Conservation (phyloP, 1,284 basidiomycete species). For the Sporisorium iseilematis-ciliati region DNA sequence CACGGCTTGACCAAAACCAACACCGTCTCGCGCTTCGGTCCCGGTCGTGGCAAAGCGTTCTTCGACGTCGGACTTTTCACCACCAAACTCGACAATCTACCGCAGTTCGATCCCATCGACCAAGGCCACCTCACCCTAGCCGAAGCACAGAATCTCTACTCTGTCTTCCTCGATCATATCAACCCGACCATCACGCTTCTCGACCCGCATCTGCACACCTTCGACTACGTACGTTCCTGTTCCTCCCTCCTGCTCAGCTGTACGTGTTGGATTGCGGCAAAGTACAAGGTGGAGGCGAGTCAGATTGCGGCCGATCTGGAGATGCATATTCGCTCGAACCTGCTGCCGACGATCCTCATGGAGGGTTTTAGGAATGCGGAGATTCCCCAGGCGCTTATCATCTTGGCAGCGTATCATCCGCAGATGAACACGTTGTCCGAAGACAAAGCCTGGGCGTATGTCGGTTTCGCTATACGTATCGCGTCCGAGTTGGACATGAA, state of each 20-base stretch:
- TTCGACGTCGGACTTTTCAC: slow-evolving; percentile 49
- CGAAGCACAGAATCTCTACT: slow-evolving; percentile 41
- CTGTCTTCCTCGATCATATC: slow-evolving; percentile 47
- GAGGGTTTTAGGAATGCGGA: slow-evolving; percentile 50
- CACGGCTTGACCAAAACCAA: slow-evolving; percentile 26
- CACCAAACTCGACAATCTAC: slow-evolving; percentile 45
- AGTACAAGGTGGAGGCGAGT: slow-evolving; percentile 39
- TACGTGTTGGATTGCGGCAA: slow-evolving; percentile 52
- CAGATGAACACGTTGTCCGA: slow-evolving; percentile 48
- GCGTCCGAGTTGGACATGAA: slow-evolving; percentile 58
- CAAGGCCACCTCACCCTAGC: slow-evolving; percentile 37
- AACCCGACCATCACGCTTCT: slow-evolving; percentile 55
- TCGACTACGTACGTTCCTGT: slow-evolving; percentile 45
- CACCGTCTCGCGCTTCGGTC: slow-evolving; percentile 41
- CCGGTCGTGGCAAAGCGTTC: slow-evolving; percentile 47
- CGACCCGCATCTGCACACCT: slow-evolving; percentile 55
- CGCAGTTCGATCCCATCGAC: slow-evolving; percentile 52
- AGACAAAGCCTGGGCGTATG: slow-evolving; percentile 52
- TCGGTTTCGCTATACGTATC: slow-evolving; percentile 53
- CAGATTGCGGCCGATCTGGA: slow-evolving; percentile 42
- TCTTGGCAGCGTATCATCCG: slow-evolving; percentile 49
- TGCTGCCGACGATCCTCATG: slow-evolving; percentile 47
- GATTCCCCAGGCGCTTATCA: slow-evolving; percentile 49
- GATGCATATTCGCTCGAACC: slow-evolving; percentile 34
- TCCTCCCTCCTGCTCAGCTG: slow-evolving; percentile 49